Conservation (phyloP, 208 protist genomes). For the Acanthamoeba triangularis region DNA sequence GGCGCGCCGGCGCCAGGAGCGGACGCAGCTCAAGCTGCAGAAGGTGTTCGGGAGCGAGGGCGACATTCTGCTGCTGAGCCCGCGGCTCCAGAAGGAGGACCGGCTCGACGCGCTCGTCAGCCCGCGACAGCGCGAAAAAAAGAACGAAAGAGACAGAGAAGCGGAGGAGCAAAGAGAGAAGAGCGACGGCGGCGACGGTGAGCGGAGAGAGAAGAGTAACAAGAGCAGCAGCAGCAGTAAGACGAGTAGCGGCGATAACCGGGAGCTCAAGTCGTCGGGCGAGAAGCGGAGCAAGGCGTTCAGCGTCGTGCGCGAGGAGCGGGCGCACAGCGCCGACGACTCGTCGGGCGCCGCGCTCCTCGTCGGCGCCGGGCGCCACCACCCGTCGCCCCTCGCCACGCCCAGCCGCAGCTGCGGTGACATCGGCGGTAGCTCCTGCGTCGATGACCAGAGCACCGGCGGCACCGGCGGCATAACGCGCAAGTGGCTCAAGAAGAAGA, state of each 20-base stretch:
- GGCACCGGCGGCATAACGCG: background rate
- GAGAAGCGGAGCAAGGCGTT: background rate
- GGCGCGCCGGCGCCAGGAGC: background rate
- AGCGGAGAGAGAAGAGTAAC: no score
- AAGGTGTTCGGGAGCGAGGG: conserved; percentile 51
- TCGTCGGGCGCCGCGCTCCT: background rate
- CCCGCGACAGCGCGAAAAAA: background rate
- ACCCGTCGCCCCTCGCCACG: background rate
- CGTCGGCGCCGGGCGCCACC: background rate
- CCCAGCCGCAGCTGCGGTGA: background rate
- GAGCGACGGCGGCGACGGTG: background rate
- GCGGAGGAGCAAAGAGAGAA: background rate
- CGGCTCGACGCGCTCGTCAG: background rate
- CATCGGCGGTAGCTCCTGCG: background rate
- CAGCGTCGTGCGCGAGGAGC: background rate
- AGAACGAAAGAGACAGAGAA: background rate
- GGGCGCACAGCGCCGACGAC: background rate
- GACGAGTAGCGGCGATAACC: background rate
- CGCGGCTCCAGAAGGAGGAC: background rate
- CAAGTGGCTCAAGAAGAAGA: conserved; percentile 50
- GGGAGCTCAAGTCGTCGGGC: conserved; percentile 11
- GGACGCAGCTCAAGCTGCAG: conserved; percentile 26
- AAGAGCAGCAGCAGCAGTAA: background rate
- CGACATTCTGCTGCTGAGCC: conserved; percentile 28
- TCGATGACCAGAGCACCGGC: background rate